A percentile compares a stretch with the other conserved stretches of the same genome.
These are phyloP conservation scores for Juglanconis sp. DNA, from an alignment of 2,329 filamentous ascomycete species.

Conservation along the genomic window DNA sequence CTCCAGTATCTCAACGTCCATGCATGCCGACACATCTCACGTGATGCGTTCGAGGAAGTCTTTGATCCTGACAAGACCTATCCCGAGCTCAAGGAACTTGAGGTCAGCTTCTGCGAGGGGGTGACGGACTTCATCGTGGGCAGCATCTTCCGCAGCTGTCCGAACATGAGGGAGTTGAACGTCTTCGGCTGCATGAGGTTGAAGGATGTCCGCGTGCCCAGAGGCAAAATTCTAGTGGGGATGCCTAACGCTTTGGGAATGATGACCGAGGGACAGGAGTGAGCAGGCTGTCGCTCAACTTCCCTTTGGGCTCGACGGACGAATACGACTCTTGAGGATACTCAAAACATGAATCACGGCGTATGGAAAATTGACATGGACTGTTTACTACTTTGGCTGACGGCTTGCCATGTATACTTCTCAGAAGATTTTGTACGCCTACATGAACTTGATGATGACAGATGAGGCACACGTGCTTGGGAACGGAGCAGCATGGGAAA, in stretches of 20 bases:
- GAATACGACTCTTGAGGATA: not conserved
- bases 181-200: conserved; percentile 67
- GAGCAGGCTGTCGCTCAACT: not conserved
- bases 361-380: not conserved
- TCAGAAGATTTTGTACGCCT: not conserved
- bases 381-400: not conserved
- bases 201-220: conserved; percentile 49
- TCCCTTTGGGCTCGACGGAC: too few relatives aligned
- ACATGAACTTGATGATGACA: not conserved
- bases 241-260: conserved; percentile 58
- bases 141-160: conserved; percentile 62
- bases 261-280: conserved; percentile 51
- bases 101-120: conserved; percentile 72
- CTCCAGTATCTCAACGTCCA: conserved; percentile 73
- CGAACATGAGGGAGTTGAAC: conserved; percentile 55
- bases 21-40: conserved; percentile 77
- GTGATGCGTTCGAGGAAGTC: conserved; percentile 67
- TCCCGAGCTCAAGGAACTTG: conserved; percentile 65
- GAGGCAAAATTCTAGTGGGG: conserved; percentile 54
- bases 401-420: not conserved
- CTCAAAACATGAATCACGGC: not conserved
- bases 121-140: conserved; percentile 64
- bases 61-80: conserved; percentile 64
- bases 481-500: too few relatives aligned
- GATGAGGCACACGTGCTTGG: not conserved